Percentiles rank a stretch among this genome's conserved stretches.
These are phyloP conservation scores for Claviceps arundinis DNA, from an alignment of 2,329 filamentous ascomycete genomes.

Conservation along the genomic window DNA sequence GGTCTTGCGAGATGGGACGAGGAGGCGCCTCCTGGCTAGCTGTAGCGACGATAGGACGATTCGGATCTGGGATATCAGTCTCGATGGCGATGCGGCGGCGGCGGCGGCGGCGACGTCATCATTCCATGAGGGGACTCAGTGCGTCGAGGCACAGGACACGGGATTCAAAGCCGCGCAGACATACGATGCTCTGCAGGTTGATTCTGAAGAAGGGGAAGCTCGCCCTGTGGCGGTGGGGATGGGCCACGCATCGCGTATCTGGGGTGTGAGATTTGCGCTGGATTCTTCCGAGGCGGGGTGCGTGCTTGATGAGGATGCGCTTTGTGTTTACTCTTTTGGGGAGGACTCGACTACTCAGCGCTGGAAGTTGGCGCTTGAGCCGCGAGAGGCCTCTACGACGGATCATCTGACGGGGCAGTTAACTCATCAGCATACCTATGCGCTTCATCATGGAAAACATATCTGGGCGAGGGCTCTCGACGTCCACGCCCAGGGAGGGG, in stretches of 20 bases:
- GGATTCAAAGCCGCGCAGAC: constrained; percentile 38
- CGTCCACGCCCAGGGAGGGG: constrained; percentile 12
- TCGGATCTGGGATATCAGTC: constrained; percentile 71
- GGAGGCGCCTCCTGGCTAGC: constrained; percentile 59
- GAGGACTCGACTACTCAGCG: constrained; percentile 68
- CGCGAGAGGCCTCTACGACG: neutral
- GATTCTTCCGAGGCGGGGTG: neutral
- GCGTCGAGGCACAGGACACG: constrained; percentile 29
- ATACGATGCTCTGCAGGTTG: constrained; percentile 11
- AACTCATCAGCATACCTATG: constrained; percentile 39
- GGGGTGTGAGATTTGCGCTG: constrained; percentile 57
- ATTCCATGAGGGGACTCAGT: neutral
- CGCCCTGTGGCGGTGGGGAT: constrained; percentile 56
- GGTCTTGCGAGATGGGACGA: constrained; percentile 20
- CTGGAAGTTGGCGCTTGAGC: constrained; percentile 37
- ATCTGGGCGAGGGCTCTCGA: constrained; percentile 61
- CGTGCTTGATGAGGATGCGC: constrained; percentile 5
- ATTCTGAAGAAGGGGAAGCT: constrained; percentile 9
- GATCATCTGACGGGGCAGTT: constrained; percentile 22
- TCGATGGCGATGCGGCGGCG: constrained; percentile 15
- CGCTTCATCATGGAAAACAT: constrained; percentile 73
- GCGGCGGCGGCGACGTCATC: no score
- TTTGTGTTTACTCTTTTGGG: constrained; percentile 58
- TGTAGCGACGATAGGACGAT: constrained; percentile 94
- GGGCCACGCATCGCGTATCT: constrained; percentile 83